Evolutionary conservation across 495 filamentous ascomycete genomes (phyloP).

Genomic region (Aspergillus sclerotioniger): DNA sequence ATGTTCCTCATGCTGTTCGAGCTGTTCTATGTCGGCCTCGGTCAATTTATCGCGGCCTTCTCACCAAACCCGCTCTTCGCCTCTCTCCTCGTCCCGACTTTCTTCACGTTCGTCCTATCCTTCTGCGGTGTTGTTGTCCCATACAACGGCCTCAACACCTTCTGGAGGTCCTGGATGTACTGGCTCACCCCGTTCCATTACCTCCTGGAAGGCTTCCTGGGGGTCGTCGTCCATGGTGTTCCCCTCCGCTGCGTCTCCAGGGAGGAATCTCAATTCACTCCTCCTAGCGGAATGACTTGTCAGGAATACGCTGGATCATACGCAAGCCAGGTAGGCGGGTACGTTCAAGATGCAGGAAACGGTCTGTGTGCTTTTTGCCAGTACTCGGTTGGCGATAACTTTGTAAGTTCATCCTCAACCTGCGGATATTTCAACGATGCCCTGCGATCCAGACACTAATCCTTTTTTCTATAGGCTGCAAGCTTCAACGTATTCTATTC

Average conservation of each 20-base stretch:
- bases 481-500: slow-evolving; percentile 50
- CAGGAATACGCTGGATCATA: slow-evolving; percentile 49
- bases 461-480: slow-evolving; percentile 28
- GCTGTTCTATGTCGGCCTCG: slow-evolving; percentile 69
- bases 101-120: slow-evolving; percentile 61
- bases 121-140: slow-evolving; percentile 67
- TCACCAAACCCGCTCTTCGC: slow-evolving; percentile 71
- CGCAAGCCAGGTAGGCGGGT: slow-evolving; percentile 46
- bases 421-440: not conserved
- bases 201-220: slow-evolving; percentile 57
- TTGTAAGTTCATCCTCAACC: slow-evolving; percentile 34
- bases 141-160: slow-evolving; percentile 50
- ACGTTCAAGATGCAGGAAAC: slow-evolving; percentile 44
- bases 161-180: slow-evolving; percentile 71
- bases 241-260: slow-evolving; percentile 52
- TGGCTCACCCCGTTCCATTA: slow-evolving; percentile 64
- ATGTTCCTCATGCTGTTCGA: slow-evolving; percentile 67
- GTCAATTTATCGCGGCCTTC: slow-evolving; percentile 73
- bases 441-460: not conserved
- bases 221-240: slow-evolving; percentile 51
- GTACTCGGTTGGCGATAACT: slow-evolving; percentile 56
- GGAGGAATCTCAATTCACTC: slow-evolving; percentile 57
- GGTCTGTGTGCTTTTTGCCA: slow-evolving; percentile 61
- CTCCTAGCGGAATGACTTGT: slow-evolving; percentile 52
- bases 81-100: slow-evolving; percentile 62